These are phyloP conservation scores for Candida sojae DNA, from an alignment of 1,139 yeast genomes.

Conservation along the genomic window DNA sequence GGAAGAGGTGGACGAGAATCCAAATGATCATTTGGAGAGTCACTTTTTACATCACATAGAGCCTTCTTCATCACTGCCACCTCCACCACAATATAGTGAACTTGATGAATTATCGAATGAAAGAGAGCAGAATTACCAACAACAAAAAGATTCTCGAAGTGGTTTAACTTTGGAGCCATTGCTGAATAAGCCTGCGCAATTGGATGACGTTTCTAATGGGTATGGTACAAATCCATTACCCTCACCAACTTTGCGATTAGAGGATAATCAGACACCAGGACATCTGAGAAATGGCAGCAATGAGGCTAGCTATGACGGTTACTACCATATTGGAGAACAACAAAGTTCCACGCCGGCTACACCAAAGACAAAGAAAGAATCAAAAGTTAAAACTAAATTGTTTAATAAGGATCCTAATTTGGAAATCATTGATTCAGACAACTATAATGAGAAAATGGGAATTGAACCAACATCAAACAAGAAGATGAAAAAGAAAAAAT, in stretches of 20 bases:
- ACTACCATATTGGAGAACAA: slow-evolving; percentile 3
- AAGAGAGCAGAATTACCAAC: neutral
- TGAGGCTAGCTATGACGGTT: slow-evolving; percentile 3
- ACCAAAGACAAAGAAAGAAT: slow-evolving; percentile 8
- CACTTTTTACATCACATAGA: neutral
- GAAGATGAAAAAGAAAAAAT: slow-evolving; percentile 21
- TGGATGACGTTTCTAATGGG: slow-evolving; percentile 3
- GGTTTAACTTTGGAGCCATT: slow-evolving; percentile 1
- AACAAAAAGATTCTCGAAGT: neutral
- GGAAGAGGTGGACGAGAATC: slow-evolving; percentile 3
- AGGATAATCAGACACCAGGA: slow-evolving; percentile 2
- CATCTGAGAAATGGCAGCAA: slow-evolving; percentile 4
- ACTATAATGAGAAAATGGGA: slow-evolving; percentile 15
- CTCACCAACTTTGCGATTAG: slow-evolving; percentile 3
- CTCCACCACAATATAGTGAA: neutral
- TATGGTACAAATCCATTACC: slow-evolving; percentile 6
- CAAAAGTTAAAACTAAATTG: slow-evolving; percentile 15
- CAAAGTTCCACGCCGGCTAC: neutral
- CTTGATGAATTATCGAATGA: slow-evolving; percentile 1
- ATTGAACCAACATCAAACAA: slow-evolving; percentile 18
- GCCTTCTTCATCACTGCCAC: neutral
- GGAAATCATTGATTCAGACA: slow-evolving; percentile 16
- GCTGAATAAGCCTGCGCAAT: slow-evolving; percentile 1
- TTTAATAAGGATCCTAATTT: slow-evolving; percentile 15
- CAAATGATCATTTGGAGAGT: neutral